Percentiles rank a stretch among this genome's conserved stretches.
Conservation (phyloP, 164 flowering plant species). For the Stephania yunnanensis region DNA sequence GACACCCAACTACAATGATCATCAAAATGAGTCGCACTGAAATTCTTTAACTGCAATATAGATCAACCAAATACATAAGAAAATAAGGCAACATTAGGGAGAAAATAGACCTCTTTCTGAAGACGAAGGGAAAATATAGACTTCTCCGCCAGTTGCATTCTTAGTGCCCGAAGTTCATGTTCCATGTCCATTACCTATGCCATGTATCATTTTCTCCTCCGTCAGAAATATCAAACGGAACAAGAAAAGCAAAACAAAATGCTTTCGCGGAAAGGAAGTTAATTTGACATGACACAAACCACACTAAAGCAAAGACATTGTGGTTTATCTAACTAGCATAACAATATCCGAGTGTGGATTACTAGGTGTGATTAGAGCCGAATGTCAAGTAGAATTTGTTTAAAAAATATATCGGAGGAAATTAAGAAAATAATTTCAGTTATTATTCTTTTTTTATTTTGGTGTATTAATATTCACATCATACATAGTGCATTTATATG, state of each 20-base stretch:
- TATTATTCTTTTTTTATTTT: no score
- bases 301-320: not conserved
- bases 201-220: conserved; percentile 6
- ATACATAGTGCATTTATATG: no score
- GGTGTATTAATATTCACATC: no score
- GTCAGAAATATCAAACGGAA: conserved; percentile 1
- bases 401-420: no score
- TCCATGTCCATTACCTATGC: conserved; percentile 98
- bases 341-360: no score
- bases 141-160: conserved; percentile 84
- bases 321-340: not conserved
- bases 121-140: conserved; percentile 64
- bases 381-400: no score
- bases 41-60: not conserved
- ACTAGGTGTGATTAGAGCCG: no score
- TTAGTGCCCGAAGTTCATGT: conserved; percentile 80
- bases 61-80: not conserved
- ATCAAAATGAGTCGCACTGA: not conserved
- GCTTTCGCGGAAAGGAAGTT: not conserved
- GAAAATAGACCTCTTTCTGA: conserved; percentile 65
- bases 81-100: not conserved
- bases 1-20: not conserved
- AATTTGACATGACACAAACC: not conserved
- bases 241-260: not conserved
- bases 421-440: no score